Evolutionary conservation across 2,329 filamentous ascomycete genomes (phyloP).

Genomic region (Microsporum canis): DNA sequence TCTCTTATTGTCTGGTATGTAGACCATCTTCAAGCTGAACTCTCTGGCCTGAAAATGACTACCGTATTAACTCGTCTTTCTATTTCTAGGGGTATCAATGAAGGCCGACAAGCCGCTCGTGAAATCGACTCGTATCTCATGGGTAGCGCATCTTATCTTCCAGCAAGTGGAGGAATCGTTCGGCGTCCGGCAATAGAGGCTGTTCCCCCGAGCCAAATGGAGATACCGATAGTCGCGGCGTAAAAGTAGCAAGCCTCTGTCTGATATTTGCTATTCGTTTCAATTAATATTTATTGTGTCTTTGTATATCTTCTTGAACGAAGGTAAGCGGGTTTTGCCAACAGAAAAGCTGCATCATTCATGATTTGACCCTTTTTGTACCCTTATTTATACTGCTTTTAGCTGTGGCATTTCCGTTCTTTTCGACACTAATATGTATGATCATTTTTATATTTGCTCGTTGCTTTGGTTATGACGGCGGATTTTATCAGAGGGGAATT

Average conservation of each 20-base stretch:
- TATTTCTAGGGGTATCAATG: conserved; percentile 74
- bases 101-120: conserved; percentile 82
- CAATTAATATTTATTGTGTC: not conserved
- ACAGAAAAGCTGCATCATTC: not conserved
- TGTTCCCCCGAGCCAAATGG: conserved; percentile 23
- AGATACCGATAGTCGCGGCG: conserved; percentile 22
- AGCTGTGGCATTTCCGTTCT: not conserved
- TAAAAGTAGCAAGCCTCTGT: conserved; percentile 8
- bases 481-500: not conserved
- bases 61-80: not conserved
- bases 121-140: conserved; percentile 85
- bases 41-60: not conserved
- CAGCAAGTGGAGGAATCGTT: conserved; percentile 85
- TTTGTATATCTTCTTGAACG: not conserved
- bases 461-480: too few relatives aligned
- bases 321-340: not conserved
- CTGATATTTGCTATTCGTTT: not conserved
- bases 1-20: conserved; percentile 89
- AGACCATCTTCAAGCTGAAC: not conserved
- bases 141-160: conserved; percentile 61
- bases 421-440: not conserved
- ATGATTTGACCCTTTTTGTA: not conserved
- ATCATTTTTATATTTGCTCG: not conserved
- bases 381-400: not conserved
- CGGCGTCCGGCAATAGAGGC: conserved; percentile 55